Conservation (phyloP, 2,329 filamentous ascomycete species). For the Cladosporium austrohemisphaericum region DNA sequence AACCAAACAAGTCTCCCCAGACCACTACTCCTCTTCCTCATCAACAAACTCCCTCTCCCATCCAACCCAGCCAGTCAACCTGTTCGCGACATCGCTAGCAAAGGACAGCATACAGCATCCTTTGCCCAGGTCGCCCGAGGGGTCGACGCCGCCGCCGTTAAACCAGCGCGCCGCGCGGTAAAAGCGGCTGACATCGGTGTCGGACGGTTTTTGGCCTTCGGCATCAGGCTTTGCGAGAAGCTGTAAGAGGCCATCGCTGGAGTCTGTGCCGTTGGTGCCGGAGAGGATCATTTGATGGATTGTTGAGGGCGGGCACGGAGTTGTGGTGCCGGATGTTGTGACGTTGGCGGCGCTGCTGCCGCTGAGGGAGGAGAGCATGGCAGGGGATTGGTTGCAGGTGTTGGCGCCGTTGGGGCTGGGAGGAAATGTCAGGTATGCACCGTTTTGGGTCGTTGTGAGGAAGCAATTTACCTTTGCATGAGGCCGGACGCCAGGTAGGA, state of each 20-base stretch:
- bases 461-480: conserved; percentile 41
- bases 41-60: conserved; percentile 10
- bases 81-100: conserved; percentile 50
- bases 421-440: conserved; percentile 9
- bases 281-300: conserved; percentile 44
- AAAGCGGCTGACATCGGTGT: conserved; percentile 27
- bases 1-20: not conserved
- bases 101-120: conserved; percentile 52
- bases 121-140: conserved; percentile 37
- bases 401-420: conserved; percentile 32
- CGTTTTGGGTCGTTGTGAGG: conserved; percentile 35
- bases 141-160: conserved; percentile 42
- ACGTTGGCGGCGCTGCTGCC: conserved; percentile 35
- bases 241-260: conserved; percentile 42
- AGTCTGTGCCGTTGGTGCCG: conserved; percentile 40
- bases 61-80: conserved; percentile 42
- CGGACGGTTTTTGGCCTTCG: conserved; percentile 25
- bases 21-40: not conserved
- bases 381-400: conserved; percentile 33
- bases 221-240: conserved; percentile 35
- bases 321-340: conserved; percentile 25
- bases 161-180: conserved; percentile 50
- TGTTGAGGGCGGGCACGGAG: conserved; percentile 37
- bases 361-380: conserved; percentile 21
- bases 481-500: conserved; percentile 44